Evolutionary conservation across 352 stramenopile species (phyloP).

Genomic region (Pythium plurisporium): DNA sequence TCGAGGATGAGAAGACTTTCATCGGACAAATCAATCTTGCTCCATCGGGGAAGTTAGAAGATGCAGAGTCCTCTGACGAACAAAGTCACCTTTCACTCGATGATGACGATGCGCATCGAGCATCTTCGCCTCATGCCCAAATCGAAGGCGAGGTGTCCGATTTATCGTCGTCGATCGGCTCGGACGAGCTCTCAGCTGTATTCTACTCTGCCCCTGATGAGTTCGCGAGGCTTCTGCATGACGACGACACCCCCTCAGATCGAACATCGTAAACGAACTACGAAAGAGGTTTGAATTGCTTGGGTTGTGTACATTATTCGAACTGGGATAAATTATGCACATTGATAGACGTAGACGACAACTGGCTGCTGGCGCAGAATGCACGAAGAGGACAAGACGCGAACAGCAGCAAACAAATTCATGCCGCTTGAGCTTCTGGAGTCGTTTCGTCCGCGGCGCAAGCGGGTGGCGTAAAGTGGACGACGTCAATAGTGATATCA

Average conservation of each 20-base stretch:
- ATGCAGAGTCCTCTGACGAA: too few species aligned
- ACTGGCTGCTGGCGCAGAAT: neutral
- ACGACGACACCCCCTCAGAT: too few species aligned
- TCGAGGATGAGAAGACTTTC: too few species aligned
- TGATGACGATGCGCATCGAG: too few species aligned
- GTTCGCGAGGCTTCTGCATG: neutral
- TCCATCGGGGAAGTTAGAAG: too few species aligned
- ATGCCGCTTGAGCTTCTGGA: conserved; percentile 13
- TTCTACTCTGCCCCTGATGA: conserved; percentile 5
- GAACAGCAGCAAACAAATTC: neutral
- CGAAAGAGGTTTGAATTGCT: neutral
- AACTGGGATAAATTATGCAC: neutral
- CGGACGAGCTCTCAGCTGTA: neutral
- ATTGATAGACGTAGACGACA: too few species aligned
- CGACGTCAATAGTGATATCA: conserved; percentile 68
- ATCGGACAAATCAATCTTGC: too few species aligned
- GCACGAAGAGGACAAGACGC: neutral
- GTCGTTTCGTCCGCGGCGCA: neutral
- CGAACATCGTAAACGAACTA: neutral
- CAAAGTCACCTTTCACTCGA: too few species aligned
- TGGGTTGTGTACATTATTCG: neutral
- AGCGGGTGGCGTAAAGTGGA: conserved; percentile 47
- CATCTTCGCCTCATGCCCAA: neutral
- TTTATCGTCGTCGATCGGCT: neutral
- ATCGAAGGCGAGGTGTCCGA: neutral